Conservation (phyloP, 129 eudicot species). For the Flaveria trinervia region DNA sequence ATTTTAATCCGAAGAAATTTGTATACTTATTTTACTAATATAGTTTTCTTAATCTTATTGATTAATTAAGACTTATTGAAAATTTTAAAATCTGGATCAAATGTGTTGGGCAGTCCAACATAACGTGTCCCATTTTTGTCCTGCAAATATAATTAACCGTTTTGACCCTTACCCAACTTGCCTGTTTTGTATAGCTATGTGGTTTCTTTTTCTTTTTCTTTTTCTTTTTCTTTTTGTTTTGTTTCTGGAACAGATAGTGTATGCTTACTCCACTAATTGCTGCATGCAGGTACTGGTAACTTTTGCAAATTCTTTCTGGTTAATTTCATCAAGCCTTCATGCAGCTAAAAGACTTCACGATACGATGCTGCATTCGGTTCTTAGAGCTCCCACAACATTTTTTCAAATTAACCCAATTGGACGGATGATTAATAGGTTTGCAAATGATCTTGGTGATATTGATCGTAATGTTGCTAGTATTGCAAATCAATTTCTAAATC, state of each 20-base stretch:
- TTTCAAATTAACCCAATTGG: slow-evolving; percentile 93
- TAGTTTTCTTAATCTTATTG: not conserved
- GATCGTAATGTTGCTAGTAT: slow-evolving; percentile 80
- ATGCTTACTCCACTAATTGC: not conserved
- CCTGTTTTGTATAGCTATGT: too few relatives aligned
- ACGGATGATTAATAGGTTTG: slow-evolving; percentile 87
- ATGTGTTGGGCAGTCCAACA: not conserved
- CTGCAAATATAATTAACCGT: not conserved
- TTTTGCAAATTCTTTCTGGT: slow-evolving; percentile 80
- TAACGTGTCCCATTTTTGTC: not conserved
- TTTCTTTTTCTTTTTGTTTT: not conserved
- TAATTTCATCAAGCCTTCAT: slow-evolving; percentile 83
- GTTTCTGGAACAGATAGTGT: not conserved
- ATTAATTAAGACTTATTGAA: not conserved
- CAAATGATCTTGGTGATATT: slow-evolving; percentile 91
- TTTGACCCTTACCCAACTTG: not conserved
- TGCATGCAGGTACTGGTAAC: slow-evolving; percentile 76
- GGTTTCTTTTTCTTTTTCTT: too few relatives aligned
- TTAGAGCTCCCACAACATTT: slow-evolving; percentile 91
- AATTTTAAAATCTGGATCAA: not conserved
- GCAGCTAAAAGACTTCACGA: slow-evolving; percentile 86
- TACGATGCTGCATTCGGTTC: slow-evolving; percentile 72
- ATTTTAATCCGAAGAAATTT: not conserved
- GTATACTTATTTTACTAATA: not conserved
- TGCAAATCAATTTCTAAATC: slow-evolving; percentile 66